A percentile compares a stretch with the other conserved stretches of the same genome.
These are phyloP conservation scores for Novymonas esmeraldas DNA, from an alignment of 208 protist species.

Conservation along the genomic window DNA sequence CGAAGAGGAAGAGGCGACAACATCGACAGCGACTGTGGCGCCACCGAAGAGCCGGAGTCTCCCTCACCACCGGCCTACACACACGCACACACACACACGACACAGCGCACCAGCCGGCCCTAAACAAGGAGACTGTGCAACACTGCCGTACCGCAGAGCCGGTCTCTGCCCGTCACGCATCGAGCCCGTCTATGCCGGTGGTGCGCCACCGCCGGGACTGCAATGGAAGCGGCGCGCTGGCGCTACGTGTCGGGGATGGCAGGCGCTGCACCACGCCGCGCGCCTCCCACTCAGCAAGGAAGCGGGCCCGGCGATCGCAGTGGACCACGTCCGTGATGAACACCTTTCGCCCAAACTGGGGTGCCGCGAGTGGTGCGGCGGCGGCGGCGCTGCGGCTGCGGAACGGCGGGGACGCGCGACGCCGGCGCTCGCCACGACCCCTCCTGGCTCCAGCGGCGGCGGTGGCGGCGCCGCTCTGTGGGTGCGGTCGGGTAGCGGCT, in stretches of 20 bases:
- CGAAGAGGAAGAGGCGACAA: slow-evolving; percentile 6
- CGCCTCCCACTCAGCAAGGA: slow-evolving; percentile 66
- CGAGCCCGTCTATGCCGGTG: slow-evolving; percentile 6
- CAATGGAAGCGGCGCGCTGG: slow-evolving; percentile 68
- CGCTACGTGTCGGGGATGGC: slow-evolving; percentile 39
- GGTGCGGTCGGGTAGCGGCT: background rate
- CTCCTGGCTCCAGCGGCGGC: background rate
- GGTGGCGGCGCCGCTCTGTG: background rate
- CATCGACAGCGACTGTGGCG: background rate
- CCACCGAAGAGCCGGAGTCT: no score
- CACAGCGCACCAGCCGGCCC: no score
- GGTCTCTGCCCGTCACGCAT: background rate
- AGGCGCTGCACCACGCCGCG: slow-evolving; percentile 49
- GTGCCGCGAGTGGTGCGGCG: slow-evolving; percentile 10
- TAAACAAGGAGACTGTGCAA: no score
- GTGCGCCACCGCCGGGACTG: slow-evolving; percentile 67
- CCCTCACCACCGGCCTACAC: no score
- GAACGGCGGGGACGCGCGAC: slow-evolving; percentile 1
- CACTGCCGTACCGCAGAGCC: background rate
- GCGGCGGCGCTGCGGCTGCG: slow-evolving; percentile 17
- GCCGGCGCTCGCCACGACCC: slow-evolving; percentile 1
- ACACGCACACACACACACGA: no score
- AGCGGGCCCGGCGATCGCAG: slow-evolving; percentile 50
- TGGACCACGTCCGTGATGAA: slow-evolving; percentile 85
- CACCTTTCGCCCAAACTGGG: slow-evolving; percentile 67